Base-by-base conservation (phyloP, 2,329 filamentous ascomycete genomes). In the Leptographium galeiforme region DNA sequence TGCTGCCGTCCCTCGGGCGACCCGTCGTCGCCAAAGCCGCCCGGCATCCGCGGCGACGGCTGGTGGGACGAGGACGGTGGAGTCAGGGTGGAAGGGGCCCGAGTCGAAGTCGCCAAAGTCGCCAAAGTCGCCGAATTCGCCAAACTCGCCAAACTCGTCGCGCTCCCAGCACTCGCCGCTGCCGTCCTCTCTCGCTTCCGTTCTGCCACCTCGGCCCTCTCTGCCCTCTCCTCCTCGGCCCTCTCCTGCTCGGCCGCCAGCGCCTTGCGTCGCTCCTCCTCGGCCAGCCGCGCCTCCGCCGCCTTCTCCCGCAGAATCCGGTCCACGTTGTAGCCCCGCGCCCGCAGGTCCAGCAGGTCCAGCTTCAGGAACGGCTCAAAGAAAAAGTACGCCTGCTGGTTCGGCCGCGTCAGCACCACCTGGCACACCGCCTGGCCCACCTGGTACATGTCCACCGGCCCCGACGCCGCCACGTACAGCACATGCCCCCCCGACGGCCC, bases 271-370 rank as follows among this genome's bases (percentile, higher is more conserved):
- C 87, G 79, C 64, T 89, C 82, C 61, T 87, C 85, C 63, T 96
- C 90, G 0, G 89, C 89, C 58, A 97, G 82, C 51, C 87, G 81
- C 7, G 88, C 87, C 66, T 97, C 89, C 2, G 87, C 87, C 19
- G 86, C 89, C 70, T 94, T 94, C 52, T 85, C 85, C 40, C 88
- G 81, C 25, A 98, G 75, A 57, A 98, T 97, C 50, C 93, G 85
- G 63, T 96, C 89, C 41, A 98, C 93, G 60, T 98, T 97, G 73
- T 96, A 97, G 2, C 93, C 93, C 58, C 93, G 88, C 56, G 83
- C 82, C 61, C 88, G 84, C 43, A 98, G 71, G 51, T 90, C 84
- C 48, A 86, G 78, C 30, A 98, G 74, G 60, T 91, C 88, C 10
- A 93, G 82, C 55, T 87, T 91, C 40, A 98, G 72, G 57, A 98